These are phyloP conservation scores for Centella asiatica DNA, from an alignment of 129 eudicot genomes.

Conservation along the genomic window DNA sequence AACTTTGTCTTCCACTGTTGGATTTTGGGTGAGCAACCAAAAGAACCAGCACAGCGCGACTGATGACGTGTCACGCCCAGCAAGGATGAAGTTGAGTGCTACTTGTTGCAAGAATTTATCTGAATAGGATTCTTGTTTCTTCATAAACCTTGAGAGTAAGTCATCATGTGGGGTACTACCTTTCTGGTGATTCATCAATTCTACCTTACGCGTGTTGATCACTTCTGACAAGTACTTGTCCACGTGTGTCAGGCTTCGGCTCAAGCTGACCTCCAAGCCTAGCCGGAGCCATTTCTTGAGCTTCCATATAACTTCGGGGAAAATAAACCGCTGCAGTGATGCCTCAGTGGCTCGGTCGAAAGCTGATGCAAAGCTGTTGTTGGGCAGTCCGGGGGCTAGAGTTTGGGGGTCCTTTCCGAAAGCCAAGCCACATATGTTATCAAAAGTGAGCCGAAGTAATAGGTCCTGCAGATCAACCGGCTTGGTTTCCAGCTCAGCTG, in stretches of 20 bases:
- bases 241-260: slow-evolving; percentile 20
- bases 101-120: slow-evolving; percentile 80
- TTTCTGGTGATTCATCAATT: slow-evolving; percentile 8
- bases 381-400: slow-evolving; percentile 19
- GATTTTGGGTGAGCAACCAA: slow-evolving; percentile 64
- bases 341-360: slow-evolving; percentile 39
- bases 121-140: slow-evolving; percentile 68
- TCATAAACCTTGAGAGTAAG: slow-evolving; percentile 87
- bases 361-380: slow-evolving; percentile 23
- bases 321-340: slow-evolving; percentile 24
- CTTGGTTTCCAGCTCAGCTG: slow-evolving; percentile 14
- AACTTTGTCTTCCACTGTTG: slow-evolving; percentile 25
- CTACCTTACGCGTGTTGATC: slow-evolving; percentile 26
- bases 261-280: slow-evolving; percentile 25
- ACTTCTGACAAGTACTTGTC: slow-evolving; percentile 28
- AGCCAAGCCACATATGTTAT: slow-evolving; percentile 33
- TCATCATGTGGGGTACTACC: slow-evolving; percentile 35
- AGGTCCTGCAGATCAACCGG: slow-evolving; percentile 31
- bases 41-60: slow-evolving; percentile 96
- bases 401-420: slow-evolving; percentile 32
- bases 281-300: slow-evolving; percentile 24
- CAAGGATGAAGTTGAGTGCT: slow-evolving; percentile 96
- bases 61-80: slow-evolving; percentile 98
- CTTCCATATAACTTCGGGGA: slow-evolving; percentile 25
- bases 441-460: slow-evolving; percentile 31